Base-by-base conservation (phyloP, 768 basidiomycete genomes). In the Serpula lacrymans region DNA sequence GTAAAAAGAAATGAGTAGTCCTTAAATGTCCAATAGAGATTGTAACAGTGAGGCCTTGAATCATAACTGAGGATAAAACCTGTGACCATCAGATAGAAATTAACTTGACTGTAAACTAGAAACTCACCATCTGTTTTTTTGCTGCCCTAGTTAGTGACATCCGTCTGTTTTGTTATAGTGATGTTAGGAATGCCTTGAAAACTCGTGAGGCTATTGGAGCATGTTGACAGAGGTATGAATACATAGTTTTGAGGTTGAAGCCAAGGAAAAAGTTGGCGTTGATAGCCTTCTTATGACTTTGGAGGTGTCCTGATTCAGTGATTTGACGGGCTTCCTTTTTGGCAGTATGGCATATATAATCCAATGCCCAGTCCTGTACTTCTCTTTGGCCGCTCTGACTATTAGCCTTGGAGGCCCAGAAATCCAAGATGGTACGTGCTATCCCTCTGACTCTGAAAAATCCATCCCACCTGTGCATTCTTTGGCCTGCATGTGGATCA, bases 361-460 rank as follows among this genome's bases (percentile, higher is more conserved):
- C 36, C 11, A 59, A 32, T 1, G 58, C 53, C 64, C 61, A 65
- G 0, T 44, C 29, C 9, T 39, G 41, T 1, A 62, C 48, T 23
- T 53, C 37, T 1, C 37, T 14, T 1, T 45, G 36, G 3, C 35
- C 58, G 0, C 39, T 46, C 1, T 34, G 11, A 23, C 47, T 57
- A 29, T 55, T 59, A 4, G 30, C 20, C 3, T 45, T 41, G 0
- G 55, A 55, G 1, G 37, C 41, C 59, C 62, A 66, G 40, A 50
- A 51, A 26, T 60, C 40, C 2, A 69, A 45, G 3, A 67, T 48
- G 18, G 37, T 8, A 1, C 41, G 31, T 0, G 42, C 44, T 14
- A 24, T n/a, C 3, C 48, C 54, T 1, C 10, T 7, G 9, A 34
- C 5, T 5, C 18, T 13, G 26, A 65, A 63, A 30, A 67, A 58